phyloP scores from a whole-genome alignment of 352 stramenopile genomes.

The Globisporangium paddicum region DNA sequence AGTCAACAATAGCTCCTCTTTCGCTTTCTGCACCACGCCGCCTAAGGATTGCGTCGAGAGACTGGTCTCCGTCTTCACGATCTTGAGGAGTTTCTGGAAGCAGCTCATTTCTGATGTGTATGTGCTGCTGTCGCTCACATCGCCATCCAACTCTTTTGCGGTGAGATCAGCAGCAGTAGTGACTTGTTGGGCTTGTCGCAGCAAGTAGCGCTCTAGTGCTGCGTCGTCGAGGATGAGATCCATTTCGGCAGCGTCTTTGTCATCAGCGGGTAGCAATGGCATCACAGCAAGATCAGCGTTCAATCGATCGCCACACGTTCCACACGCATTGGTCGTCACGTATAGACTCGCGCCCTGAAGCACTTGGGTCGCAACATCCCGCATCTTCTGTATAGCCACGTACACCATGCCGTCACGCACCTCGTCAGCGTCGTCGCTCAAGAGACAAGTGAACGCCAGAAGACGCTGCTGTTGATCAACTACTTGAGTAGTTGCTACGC shows the following conservation, averaged over 20 bases:
- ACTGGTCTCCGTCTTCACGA: neutral
- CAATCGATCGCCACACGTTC: neutral
- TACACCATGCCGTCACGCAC: neutral
- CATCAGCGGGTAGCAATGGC: no score
- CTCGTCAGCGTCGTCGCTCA: neutral
- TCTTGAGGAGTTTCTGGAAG: constrained; percentile 6
- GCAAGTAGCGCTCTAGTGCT: constrained; percentile 9
- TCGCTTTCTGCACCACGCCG: constrained; percentile 16
- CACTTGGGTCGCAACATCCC: neutral
- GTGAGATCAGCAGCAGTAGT: no score
- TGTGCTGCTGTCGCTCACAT: no score
- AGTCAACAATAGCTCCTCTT: constrained; percentile 20
- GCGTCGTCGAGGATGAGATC: neutral
- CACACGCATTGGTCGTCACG: neutral
- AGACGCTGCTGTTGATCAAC: constrained; percentile 4
- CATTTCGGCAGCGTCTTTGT: neutral
- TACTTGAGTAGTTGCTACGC: neutral
- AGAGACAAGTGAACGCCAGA: neutral
- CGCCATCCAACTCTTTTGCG: neutral
- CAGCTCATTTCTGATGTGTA: no score
- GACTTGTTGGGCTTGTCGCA: neutral
- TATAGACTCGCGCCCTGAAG: neutral
- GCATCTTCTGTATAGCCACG: constrained; percentile 1
- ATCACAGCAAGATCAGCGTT: neutral
- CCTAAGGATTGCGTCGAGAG: neutral